These are phyloP conservation scores for Xylariaceae sp. DNA, from an alignment of 2,329 filamentous ascomycete genomes.

Conservation along the genomic window DNA sequence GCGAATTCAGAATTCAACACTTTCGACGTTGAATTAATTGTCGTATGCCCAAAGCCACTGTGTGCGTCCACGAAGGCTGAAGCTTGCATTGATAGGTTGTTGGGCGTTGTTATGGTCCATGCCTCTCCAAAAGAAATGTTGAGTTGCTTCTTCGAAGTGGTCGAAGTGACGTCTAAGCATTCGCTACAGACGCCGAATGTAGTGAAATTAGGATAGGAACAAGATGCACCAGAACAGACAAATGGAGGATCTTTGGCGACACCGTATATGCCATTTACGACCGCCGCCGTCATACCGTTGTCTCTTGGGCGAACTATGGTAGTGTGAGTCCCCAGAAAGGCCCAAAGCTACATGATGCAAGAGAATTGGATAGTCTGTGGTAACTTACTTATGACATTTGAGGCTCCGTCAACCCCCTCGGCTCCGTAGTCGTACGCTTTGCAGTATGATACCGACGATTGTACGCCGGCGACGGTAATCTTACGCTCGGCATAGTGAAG, in stretches of 20 bases:
- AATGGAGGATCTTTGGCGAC: conserved; percentile 12
- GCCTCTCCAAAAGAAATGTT: conserved; percentile 1
- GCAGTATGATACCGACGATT: conserved; percentile 9
- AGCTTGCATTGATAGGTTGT: conserved; percentile 7
- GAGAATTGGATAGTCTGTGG: neutral
- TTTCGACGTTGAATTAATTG: conserved; percentile 3
- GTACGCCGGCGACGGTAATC: neutral
- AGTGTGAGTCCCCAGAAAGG: neutral
- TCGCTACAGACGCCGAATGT: conserved; percentile 10
- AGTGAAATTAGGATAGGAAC: conserved; percentile 6
- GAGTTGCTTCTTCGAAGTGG: neutral
- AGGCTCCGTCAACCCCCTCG: conserved; percentile 5
- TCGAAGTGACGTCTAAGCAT: conserved; percentile 7
- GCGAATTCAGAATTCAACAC: neutral
- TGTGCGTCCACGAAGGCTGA: conserved; percentile 1
- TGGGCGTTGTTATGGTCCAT: conserved; percentile 3
- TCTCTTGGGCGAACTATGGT: conserved; percentile 8
- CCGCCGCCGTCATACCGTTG: conserved; percentile 10
- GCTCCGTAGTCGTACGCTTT: conserved; percentile 6
- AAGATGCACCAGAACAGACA: conserved; percentile 8
- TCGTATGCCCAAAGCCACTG: conserved; percentile 9
- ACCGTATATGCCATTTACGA: conserved; percentile 11
- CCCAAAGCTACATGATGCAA: neutral
- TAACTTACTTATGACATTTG: conserved; percentile 8
- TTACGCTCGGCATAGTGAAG: conserved; percentile 8